Conservation (phyloP, 176 grass and related monocot species). For the Alopecurus myosuroides region DNA sequence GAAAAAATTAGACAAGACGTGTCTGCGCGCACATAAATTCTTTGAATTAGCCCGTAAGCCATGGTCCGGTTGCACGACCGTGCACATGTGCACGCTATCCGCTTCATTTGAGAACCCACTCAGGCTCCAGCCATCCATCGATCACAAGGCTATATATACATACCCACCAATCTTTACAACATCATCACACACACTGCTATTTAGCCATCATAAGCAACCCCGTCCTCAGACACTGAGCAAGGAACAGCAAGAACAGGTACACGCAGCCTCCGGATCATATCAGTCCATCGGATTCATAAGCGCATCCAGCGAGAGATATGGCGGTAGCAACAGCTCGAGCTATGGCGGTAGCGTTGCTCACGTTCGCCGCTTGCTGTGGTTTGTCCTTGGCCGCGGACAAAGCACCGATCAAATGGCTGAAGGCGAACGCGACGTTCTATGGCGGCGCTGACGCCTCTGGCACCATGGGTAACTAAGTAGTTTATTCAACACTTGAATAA, state of each 20-base stretch:
- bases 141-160: background rate
- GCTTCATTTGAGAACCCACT: background rate
- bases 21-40: background rate
- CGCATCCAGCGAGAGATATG: background rate
- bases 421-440: background rate
- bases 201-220: background rate
- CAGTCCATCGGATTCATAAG: background rate
- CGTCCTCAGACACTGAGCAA: background rate
- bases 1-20: background rate
- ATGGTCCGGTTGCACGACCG: background rate
- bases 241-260: background rate
- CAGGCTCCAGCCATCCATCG: background rate
- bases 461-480: background rate
- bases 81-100: background rate
- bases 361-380: background rate
- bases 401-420: background rate
- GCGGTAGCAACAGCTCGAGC: background rate
- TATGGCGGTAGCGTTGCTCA: background rate
- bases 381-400: background rate
- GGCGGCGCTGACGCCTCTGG: background rate
- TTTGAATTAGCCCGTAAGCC: constrained; percentile 11
- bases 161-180: background rate
- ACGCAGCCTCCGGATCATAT: background rate
- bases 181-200: background rate
- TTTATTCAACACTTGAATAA: too few relatives aligned